Evolutionary conservation across 2,329 filamentous ascomycete species (phyloP), one percentile per base, ranked within the genome.

Genomic region (Ophidiomyces ophidiicola): DNA sequence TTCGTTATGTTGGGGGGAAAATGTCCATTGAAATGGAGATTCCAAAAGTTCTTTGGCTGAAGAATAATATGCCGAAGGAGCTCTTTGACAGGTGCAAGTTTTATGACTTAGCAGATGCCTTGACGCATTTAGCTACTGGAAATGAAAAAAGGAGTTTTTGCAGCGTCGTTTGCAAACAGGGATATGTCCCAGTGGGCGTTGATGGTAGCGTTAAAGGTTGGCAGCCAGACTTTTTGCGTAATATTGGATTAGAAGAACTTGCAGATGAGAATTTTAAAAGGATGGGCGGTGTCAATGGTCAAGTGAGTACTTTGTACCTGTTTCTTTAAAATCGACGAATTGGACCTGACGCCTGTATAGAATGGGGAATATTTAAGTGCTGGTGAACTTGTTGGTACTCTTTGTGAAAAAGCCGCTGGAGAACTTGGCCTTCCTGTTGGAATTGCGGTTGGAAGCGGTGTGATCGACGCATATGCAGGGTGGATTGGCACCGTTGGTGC

Each of bases 21-120:
- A 98, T 98, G 90, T 94, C 85, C 58, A 88, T 94, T 48, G 90
- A 98, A 69, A 98, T 98, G 90, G 90, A 98, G 61, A 92, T 98
- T 41, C 90, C 90, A 47, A 98, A 98, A 66, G 84, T 94, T 1
- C 71, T 96, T 42, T 98, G 90, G 90, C 72, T 98, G 56, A 96
- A 96, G 72, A 94, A 94, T 63, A 76, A 96, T 64, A 96, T 98
- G 90, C 82, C 90, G 2, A 72, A 81, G 40, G 83, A 94, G 53
- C 69, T 90, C 11, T 98, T 96, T 53, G 78, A 80, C 41, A 78
- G 80, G 46, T 94, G 87, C 76, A 94, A 94, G 62, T 98, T 98
- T 58, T 98, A 94, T 61, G 90, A 98, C 56, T 64, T 98, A 53
- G 79, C 79, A 0, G 90, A 98, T 62, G 90, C 86, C 8, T 71